A percentile compares a stretch with the other conserved stretches of the same genome.
phyloP scores from a whole-genome alignment of 73 alveolate species.

The Uronychia binucleata region DNA sequence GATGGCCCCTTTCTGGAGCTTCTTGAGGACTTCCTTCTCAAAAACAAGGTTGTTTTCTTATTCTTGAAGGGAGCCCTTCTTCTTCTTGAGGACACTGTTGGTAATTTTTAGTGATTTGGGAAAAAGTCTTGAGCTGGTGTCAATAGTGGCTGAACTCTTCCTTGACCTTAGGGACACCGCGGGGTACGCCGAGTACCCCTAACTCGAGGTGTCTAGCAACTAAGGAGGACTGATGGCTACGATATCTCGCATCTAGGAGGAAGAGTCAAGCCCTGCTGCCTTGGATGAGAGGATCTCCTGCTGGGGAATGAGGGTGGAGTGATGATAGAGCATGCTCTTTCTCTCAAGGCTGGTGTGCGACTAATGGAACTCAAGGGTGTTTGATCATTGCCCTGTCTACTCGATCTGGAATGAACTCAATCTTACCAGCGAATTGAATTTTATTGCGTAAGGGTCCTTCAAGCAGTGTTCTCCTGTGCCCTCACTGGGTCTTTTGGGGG shows the following conservation, averaged over 20 bases:
- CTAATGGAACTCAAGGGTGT: background rate
- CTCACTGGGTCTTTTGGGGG: too few relatives aligned
- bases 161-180: too few relatives aligned
- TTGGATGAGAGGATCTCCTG: too few relatives aligned
- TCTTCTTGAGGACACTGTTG: background rate
- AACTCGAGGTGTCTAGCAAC: too few relatives aligned
- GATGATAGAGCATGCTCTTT: too few relatives aligned
- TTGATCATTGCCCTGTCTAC: background rate
- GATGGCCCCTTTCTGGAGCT: background rate
- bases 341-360: background rate
- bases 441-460: background rate
- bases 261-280: too few relatives aligned
- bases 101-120: background rate
- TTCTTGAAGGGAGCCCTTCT: background rate
- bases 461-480: too few relatives aligned
- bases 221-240: too few relatives aligned
- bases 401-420: background rate
- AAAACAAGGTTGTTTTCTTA: background rate
- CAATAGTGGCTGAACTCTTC: background rate
- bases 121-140: background rate
- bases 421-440: background rate
- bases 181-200: too few relatives aligned
- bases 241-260: too few relatives aligned
- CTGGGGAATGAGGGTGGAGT: too few relatives aligned
- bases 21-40: background rate